Conservation (phyloP, 345 rosid genomes). For the Euphorbia tirucalli region DNA sequence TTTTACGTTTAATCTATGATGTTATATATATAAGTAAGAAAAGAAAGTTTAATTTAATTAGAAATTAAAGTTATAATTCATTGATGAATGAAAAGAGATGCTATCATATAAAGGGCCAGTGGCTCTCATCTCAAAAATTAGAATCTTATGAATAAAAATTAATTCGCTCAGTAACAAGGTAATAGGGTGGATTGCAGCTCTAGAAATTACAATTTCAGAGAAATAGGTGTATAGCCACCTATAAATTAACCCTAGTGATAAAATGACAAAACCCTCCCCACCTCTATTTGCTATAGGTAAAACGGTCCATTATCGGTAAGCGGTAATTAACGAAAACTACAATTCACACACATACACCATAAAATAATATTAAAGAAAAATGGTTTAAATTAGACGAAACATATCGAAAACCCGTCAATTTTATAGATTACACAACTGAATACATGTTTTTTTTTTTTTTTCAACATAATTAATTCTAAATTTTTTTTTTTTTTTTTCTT, state of each 20-base stretch:
- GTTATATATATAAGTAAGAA: too few species aligned
- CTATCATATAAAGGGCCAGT: background rate
- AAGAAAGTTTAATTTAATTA: too few species aligned
- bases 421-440: too few species aligned
- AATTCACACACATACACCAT: background rate
- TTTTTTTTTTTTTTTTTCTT: too few species aligned
- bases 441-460: too few species aligned
- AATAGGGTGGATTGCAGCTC: background rate
- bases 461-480: too few species aligned
- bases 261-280: slow-evolving; percentile 1
- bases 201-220: background rate
- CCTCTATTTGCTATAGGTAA: background rate
- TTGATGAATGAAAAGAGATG: too few species aligned
- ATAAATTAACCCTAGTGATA: background rate
- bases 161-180: too few species aligned
- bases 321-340: background rate
- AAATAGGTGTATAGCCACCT: background rate
- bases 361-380: background rate
- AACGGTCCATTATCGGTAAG: background rate
- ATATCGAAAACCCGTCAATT: too few species aligned
- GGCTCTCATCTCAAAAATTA: background rate
- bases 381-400: too few species aligned
- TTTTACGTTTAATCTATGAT: too few species aligned
- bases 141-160: background rate
- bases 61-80: too few species aligned